Base-by-base conservation (phyloP, 2,329 filamentous ascomycete genomes). In the Alternaria atra region DNA sequence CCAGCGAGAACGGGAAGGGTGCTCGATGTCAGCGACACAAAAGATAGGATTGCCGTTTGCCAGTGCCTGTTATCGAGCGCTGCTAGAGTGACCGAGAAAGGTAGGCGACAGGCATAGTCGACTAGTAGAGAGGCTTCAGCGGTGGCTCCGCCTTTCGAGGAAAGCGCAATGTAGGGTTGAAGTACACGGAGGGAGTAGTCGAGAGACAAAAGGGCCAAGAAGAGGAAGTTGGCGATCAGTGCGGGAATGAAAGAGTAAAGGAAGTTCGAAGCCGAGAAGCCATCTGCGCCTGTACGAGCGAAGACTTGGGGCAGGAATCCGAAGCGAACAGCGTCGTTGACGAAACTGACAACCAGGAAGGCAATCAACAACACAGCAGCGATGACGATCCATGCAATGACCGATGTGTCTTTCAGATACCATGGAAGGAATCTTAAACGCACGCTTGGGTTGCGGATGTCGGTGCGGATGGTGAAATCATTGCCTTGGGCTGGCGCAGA, bases 221-320 rank as follows among this genome's bases (percentile, higher is more conserved):
- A 91, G 50, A 92, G 80, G 15, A 91, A 67, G 71, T 89, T 86
- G 5, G 89, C 91, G 29, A 93, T 74, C 0, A 91, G 68, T 3
- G 89, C 87, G 0, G 91, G 91, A 23, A 94, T 57, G 77, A 94
- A 93, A 62, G 87, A 88, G 82, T 93, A 97, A 52, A 97, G 81
- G 80, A 97, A 97, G 78, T 97, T 93, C 51, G 93, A 92, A 0
- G 91, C 84, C 1, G 92, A 96, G 78, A 96, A 97, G 17, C 90
- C 91, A 27, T 72, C 69, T 0, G 79, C 71, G 4, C 85, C 81
- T 1, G 92, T 87, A 3, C 83, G 81, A 0, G 90, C 88, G 9
- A 84, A 80, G 1, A 97, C 81, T 6, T 84, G 81, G 2, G 94
- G 93, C 6, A 84, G 77, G 76, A 97, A 97, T 8, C 93, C 94